phyloP scores from a whole-genome alignment of 257 asterid genomes.

The Catharanthus roseus region DNA sequence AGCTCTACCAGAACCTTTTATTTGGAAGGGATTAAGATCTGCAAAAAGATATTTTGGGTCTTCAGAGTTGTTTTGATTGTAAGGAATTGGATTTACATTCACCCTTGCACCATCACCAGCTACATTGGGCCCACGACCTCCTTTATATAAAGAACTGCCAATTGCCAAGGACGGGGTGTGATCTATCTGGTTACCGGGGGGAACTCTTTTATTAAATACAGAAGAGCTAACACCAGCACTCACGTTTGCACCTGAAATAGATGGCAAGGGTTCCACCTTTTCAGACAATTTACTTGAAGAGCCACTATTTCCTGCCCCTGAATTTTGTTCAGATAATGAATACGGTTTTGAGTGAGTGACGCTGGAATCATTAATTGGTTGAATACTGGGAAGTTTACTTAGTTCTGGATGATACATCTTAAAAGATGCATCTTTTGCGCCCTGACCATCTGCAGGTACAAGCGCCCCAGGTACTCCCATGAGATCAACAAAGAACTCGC shows the following conservation, averaged over 20 bases:
- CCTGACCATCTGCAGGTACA: constrained; percentile 77
- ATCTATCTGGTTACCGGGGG: constrained; percentile 49
- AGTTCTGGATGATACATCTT: constrained; percentile 42
- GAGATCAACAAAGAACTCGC: constrained; percentile 97
- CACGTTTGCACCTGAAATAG: constrained; percentile 31
- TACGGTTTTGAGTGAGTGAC: constrained; percentile 27
- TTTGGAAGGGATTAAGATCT: constrained; percentile 91
- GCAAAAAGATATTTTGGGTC: constrained; percentile 85
- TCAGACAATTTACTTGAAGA: constrained; percentile 33
- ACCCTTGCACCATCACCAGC: constrained; percentile 59
- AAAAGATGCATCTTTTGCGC: constrained; percentile 64
- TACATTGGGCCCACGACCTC: constrained; percentile 67
- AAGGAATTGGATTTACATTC: constrained; percentile 69
- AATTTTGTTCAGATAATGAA: constrained; percentile 27
- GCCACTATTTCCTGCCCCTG: constrained; percentile 29
- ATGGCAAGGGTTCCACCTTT: constrained; percentile 39
- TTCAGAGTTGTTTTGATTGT: constrained; percentile 48
- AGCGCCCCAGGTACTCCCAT: constrained; percentile 99
- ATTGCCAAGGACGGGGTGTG: constrained; percentile 45
- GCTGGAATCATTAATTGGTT: constrained; percentile 30
- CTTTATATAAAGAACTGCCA: constrained; percentile 64
- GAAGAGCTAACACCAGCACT: constrained; percentile 57
- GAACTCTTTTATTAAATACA: constrained; percentile 38
- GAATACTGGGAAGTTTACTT: constrained; percentile 46
- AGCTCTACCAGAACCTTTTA: constrained; percentile 65